Evolutionary conservation across 129 eudicot genomes (phyloP), one percentile per base, ranked within the genome.

Genomic region (Centella asiatica): DNA sequence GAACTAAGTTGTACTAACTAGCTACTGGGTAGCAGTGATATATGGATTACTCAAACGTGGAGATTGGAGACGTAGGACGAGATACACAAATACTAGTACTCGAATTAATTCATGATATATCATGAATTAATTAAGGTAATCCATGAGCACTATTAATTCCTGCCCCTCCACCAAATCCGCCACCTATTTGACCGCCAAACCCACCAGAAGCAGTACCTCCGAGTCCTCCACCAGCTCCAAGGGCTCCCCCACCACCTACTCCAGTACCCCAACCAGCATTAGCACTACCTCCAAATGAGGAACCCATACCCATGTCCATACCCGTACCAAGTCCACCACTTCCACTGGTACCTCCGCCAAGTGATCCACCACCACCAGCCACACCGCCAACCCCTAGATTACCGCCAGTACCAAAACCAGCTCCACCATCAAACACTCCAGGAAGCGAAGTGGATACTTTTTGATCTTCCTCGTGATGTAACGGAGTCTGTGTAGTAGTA

Each of bases 291-390:
- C 79, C 74, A 20, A 44, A 9, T 17, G 57, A 46, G 34, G 57
- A 28, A 28, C 45, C 64, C 31, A 4, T 23, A 7, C 57, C 47
- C 17, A 2, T 42, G 17, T 15, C 17, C 0, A 1, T 22, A 14
- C 80, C 80, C 36, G 63, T 27, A 2, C 75, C 80, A 69, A 34
- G 6, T 6, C 71, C 51, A 17, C 71, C 70, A 32, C 45, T 33
- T 28, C 74, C 68, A 18, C 68, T 44, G 15, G 32, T 29, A 2
- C 56, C 64, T 8, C 39, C 60, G 14, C 71, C 59, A 3, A 48
- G 23, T 1, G 42, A 15, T 3, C 36, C 54, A 1, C 71, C 77
- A 13, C 9, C 26, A 36, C 77, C 77, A 31, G 46, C 24, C 4
- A 61, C 64, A 37, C 27, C 54, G n/a, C 71, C 62, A 0, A 52